Evolutionary conservation across 306 rosid species (phyloP), one percentile per base, ranked within the genome.

Genomic region (Castanea mollissima): DNA sequence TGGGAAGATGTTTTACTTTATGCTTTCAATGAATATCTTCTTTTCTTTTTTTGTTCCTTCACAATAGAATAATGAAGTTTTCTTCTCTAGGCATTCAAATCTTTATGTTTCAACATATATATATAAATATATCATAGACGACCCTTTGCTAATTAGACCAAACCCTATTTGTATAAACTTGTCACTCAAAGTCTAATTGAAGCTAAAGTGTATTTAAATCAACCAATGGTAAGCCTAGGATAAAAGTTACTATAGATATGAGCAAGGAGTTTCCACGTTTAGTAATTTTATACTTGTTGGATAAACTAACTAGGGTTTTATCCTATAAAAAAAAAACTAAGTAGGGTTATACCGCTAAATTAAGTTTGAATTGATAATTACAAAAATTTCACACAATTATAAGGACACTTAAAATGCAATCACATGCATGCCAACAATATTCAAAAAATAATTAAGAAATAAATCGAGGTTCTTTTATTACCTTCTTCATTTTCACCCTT

Each of bases 401-500:
- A 27, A 60, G 35, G 35, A 60, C 29, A 25, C 68, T 4, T 60
- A 4, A 60, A 27, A 62, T 49, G 54, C 54, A 49, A 23, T 63
- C 12, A n/a, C 14, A 9, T 21, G 67, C 14, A 9, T 21, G 67
- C 16, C 16, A 49, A 49, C 67, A 60, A 25, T n/a, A 16, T 13
- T 12, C 5, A 11, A 63, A 14, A 64, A 29, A 3, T 15, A 25
- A 29, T 16, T 16, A 15, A 62, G 18, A 13, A 27, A 31, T 16
- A 6, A 31, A 41, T 41, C 46, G 18, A 64, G 34, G 3, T 6
- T 27, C n/a, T 29, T 62, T 59, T 63, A 35, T 63, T 29, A 63
- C 70, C 70, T 64, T 64, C 46, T 64, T 64, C 70, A 64, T 64
- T 31, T 64, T 31, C 70, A 29, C n/a, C 70, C 70, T 29, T 64